phyloP scores from a whole-genome alignment of 2,329 filamentous ascomycete genomes.

The Seiridium unicorne region DNA sequence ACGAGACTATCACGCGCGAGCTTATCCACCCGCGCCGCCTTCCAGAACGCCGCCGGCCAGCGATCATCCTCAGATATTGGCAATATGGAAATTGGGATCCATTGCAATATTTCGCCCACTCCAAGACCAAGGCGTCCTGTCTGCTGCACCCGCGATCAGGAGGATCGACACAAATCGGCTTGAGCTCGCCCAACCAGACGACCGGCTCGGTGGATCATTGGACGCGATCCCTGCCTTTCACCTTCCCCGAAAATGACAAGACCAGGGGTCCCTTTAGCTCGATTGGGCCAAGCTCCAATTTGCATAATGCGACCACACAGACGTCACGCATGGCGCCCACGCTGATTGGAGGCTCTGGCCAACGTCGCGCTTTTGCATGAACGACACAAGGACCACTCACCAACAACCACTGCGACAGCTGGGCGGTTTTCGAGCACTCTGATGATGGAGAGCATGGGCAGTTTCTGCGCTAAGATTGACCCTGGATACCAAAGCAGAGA shows the following conservation, averaged over 20 bases:
- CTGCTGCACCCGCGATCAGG: background rate
- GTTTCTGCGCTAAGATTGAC: background rate
- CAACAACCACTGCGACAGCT: background rate
- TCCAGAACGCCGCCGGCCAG: no score
- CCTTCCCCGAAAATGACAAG: slow-evolving; percentile 2
- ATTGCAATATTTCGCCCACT: no score
- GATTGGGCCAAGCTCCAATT: slow-evolving; percentile 3
- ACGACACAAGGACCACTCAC: background rate
- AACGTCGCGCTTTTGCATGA: background rate
- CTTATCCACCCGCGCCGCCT: no score
- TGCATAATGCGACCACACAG: background rate
- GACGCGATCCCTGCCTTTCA: background rate
- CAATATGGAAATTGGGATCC: no score
- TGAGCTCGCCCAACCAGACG: background rate
- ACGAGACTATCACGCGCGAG: background rate
- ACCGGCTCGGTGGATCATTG: background rate
- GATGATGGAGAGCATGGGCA: background rate
- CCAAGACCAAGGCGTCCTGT: background rate
- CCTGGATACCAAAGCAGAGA: no score
- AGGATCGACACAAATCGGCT: background rate
- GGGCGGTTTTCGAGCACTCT: no score
- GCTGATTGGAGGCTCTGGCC: background rate
- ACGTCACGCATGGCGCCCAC: background rate
- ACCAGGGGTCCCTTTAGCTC: background rate
- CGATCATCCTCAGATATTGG: no score